Evolutionary conservation across 2,329 filamentous ascomycete species (phyloP), one percentile per base, ranked within the genome.

Genomic region (Fusarium begoniae): DNA sequence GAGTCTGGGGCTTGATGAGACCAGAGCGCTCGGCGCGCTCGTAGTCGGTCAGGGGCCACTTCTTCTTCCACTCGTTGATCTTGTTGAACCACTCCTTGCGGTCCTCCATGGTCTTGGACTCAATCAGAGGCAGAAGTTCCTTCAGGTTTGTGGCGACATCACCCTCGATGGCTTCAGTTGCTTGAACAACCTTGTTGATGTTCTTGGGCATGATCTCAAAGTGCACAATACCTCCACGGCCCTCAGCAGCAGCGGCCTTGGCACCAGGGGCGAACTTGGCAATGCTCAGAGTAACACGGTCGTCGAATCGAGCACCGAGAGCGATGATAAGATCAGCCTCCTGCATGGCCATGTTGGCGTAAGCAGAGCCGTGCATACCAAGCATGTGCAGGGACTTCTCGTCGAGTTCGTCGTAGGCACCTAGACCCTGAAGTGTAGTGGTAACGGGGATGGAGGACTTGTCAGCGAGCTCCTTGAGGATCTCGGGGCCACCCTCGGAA

Each of bases 191-290:
- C 89, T 98, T 99, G 91, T 98, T 98, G 86, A 98, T 98, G 87
- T 99, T 98, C 91, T 99, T 99, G 78, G 96, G 96, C 92, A 98
- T 93, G 79, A 99, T 96, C 82, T 98, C 96, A 80, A 98, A 98
- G 84, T 99, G 96, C 22, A 98, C 90, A 79, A 99, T 98, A 80
- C 96, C 96, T 78, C 96, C 96, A 72, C 95, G 93, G 61, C 91
- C 91, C 85, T 98, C 94, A 17, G 89, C 87, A 9, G 94, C 96
- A 2, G 96, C 96, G 20, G 91, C 90, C 85, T 93, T 96, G 50
- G 96, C 96, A 59, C 90, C 90, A 8, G 96, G 96, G 1, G 95
- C 96, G 76, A 98, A 99, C 82, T 96, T 97, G 78, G 90, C 83
- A 59, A 98, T 88, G 81, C 88, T 93, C 35, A 90, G 86, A 18